Base-by-base conservation (phyloP, 768 basidiomycete genomes). In the Tricholomella constricta region DNA sequence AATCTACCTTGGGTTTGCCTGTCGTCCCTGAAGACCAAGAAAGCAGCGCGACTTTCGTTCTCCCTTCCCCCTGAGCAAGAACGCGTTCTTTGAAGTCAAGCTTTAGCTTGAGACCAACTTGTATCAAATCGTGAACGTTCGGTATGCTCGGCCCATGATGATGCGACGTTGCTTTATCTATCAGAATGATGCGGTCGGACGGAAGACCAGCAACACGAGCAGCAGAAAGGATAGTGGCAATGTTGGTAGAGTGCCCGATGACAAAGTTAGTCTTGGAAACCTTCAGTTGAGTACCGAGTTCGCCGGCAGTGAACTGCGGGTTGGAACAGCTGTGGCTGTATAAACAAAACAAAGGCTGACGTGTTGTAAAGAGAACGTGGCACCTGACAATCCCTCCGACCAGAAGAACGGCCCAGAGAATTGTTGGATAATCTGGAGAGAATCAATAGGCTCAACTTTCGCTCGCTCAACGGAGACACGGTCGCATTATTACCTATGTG, bases 11-110 rank as follows among this genome's bases (percentile, higher is more conserved):
- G 4, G 85, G 86, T 48, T 71, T 76, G 11, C 86, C 86, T 2
- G 86, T 88, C 1, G 86, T 88, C 20, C 86, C 86, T 19, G 84
- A 85, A 1, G 84, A 86, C 71, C 87, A 86, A 54, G 75, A 79
- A 37, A 88, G 66, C 48, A 86, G 72, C 6, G 85, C 86, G 17
- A 85, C 63, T 62, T 81, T 86, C 32, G 69, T 79, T 68, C 72
- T 84, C 34, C 73, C 85, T 68, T 87, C 85, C 0, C 81, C 82
- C 0, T 70, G 68, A 11, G 48, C 58, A 43, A 86, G 65, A 15
- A 61, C 65, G 25, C 75, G 71, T 62, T 83, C 80, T 26, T 63
- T 64, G 55, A 77, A 82, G n/a, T 52, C 48, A 19, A 52, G 34
- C 35, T 57, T 51, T 27, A 62, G 52, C 45, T 62, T 45, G 14